Conservation (phyloP, 805 yeast species). For the Teunomyces gatunensis region DNA sequence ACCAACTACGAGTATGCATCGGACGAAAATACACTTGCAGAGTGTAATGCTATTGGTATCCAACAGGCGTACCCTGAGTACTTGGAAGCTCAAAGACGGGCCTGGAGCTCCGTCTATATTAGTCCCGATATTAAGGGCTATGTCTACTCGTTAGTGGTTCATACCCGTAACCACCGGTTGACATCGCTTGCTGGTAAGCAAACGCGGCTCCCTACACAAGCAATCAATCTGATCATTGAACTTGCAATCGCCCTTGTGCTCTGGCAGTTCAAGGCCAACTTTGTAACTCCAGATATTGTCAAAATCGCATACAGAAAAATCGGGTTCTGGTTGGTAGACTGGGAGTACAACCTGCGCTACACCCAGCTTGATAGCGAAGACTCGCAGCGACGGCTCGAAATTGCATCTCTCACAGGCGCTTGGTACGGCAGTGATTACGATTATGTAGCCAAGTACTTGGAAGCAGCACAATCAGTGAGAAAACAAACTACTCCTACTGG, state of each 20-base stretch:
- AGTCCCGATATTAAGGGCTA: constrained; percentile 37
- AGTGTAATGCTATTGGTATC: background rate
- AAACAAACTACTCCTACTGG: constrained; percentile 32
- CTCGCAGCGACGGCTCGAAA: constrained; percentile 20
- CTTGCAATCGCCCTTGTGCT: constrained; percentile 27
- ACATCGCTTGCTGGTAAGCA: constrained; percentile 37
- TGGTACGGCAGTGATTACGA: constrained; percentile 45
- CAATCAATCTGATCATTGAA: constrained; percentile 27
- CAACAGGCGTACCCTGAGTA: constrained; percentile 1
- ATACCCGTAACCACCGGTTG: constrained; percentile 37
- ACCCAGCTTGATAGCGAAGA: constrained; percentile 6
- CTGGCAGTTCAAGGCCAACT: constrained; percentile 11
- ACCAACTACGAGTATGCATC: constrained; percentile 10
- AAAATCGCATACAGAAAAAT: constrained; percentile 38
- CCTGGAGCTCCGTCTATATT: constrained; percentile 19
- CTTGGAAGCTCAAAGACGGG: background rate
- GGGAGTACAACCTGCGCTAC: constrained; percentile 30
- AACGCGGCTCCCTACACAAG: constrained; percentile 32
- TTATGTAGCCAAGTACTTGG: constrained; percentile 27
- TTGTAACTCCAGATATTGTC: constrained; percentile 37
- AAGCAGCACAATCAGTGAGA: constrained; percentile 13
- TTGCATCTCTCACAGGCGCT: constrained; percentile 38
- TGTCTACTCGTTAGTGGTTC: constrained; percentile 35
- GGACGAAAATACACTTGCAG: constrained; percentile 4
- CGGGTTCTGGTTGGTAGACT: constrained; percentile 44